Evolutionary conservation across 2,329 filamentous ascomycete genomes (phyloP).

Genomic region (Aureobasidium sp.): DNA sequence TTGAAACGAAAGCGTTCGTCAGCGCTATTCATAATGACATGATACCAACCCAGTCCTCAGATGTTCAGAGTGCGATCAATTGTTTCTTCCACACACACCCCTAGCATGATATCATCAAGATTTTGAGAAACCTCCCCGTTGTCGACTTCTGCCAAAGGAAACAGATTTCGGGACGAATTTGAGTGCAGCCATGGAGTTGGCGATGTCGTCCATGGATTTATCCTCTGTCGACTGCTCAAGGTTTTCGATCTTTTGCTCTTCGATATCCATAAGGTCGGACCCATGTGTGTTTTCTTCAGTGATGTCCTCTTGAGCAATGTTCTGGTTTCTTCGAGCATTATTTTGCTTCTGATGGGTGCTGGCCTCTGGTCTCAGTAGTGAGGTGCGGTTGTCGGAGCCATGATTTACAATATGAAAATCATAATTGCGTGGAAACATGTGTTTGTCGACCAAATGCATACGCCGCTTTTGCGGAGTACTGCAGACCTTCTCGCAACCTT

Average conservation of each 20-base stretch:
- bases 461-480: constrained; percentile 74
- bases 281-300: not conserved
- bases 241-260: not conserved
- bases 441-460: constrained; percentile 88
- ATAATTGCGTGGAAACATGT: constrained; percentile 77
- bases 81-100: not conserved
- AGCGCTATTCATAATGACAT: not conserved
- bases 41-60: not conserved
- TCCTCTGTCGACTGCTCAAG: not conserved
- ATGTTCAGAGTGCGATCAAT: not conserved
- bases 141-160: constrained; percentile 52
- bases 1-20: not conserved
- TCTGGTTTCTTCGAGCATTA: not conserved
- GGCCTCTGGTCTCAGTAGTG: constrained; percentile 57
- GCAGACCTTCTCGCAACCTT: constrained; percentile 79
- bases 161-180: constrained; percentile 62
- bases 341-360: not conserved
- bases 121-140: constrained; percentile 46
- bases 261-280: not conserved
- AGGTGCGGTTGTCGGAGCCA: constrained; percentile 78
- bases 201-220: constrained; percentile 48
- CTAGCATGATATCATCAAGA: constrained; percentile 22
- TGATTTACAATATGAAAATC: constrained; percentile 81
- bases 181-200: constrained; percentile 61
- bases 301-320: not conserved